Percentiles rank a stretch among this genome's conserved stretches.
Conservation (phyloP, 257 asterid genomes). For the Craterostigma plantagineum region DNA sequence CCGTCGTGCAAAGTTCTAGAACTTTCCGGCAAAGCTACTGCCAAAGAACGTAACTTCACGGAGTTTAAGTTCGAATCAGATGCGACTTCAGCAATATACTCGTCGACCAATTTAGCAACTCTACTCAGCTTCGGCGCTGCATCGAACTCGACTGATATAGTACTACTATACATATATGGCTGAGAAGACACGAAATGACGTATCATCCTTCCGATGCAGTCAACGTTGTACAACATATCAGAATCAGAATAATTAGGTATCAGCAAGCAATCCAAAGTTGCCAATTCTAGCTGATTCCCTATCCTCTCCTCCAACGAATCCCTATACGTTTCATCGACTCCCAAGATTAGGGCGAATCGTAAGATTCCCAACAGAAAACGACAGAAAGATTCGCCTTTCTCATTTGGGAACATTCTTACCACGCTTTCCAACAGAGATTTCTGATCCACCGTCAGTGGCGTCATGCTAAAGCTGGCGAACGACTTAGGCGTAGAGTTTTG, state of each 20-base stretch:
- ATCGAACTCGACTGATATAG: conserved; percentile 44
- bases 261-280: conserved; percentile 43
- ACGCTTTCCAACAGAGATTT: conserved; percentile 36
- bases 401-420: conserved; percentile 31
- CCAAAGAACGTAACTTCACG: conserved; percentile 28
- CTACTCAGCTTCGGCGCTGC: conserved; percentile 33
- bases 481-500: conserved; percentile 25
- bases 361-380: conserved; percentile 47
- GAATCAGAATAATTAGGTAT: conserved; percentile 85
- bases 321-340: conserved; percentile 24
- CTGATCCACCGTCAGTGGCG: conserved; percentile 41
- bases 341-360: conserved; percentile 43
- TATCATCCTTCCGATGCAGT: conserved; percentile 66
- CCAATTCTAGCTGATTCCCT: conserved; percentile 47
- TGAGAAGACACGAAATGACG: conserved; percentile 47
- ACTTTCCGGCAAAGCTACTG: conserved; percentile 42
- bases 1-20: conserved; percentile 57
- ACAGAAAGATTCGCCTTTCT: conserved; percentile 38
- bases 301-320: conserved; percentile 31
- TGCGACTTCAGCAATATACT: conserved; percentile 53
- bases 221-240: conserved; percentile 66
- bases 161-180: conserved; percentile 27
- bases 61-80: conserved; percentile 50
- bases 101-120: conserved; percentile 45
- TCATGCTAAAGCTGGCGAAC: conserved; percentile 45